These are phyloP conservation scores for Eremothecium gossypii DNA, from an alignment of 1,139 yeast genomes.

Conservation along the genomic window DNA sequence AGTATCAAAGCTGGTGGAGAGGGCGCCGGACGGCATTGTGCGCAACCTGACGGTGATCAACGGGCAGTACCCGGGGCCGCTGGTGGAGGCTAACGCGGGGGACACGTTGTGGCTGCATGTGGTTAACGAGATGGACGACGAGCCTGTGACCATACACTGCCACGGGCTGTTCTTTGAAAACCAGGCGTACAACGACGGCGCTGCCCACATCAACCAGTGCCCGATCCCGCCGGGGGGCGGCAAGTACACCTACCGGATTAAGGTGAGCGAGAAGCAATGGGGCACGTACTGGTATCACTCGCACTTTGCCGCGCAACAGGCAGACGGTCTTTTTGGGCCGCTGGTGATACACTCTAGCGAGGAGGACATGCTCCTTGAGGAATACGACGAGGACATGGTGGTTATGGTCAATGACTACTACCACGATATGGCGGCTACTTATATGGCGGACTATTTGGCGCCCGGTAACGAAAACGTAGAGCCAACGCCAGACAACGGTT, in stretches of 20 bases:
- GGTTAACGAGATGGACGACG: constrained; percentile 37
- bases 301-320: constrained; percentile 47
- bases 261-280: constrained; percentile 38
- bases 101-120: constrained; percentile 43
- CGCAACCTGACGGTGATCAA: constrained; percentile 33
- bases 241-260: constrained; percentile 42
- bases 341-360: constrained; percentile 39
- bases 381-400: constrained; percentile 44
- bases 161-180: constrained; percentile 45
- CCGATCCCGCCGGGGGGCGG: constrained; percentile 50
- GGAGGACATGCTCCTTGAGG: constrained; percentile 31
- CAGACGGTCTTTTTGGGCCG: constrained; percentile 52
- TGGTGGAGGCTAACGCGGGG: constrained; percentile 37
- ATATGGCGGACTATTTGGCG: constrained; percentile 33
- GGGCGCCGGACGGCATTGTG: constrained; percentile 27
- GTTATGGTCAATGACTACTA: constrained; percentile 44
- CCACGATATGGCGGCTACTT: constrained; percentile 33
- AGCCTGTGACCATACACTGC: constrained; percentile 47
- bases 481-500: constrained; percentile 42
- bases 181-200: constrained; percentile 48
- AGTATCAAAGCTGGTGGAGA: constrained; percentile 12
- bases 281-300: constrained; percentile 61
- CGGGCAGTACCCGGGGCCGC: constrained; percentile 43
- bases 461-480: constrained; percentile 43
- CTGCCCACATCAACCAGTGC: constrained; percentile 51